Evolutionary conservation across 495 filamentous ascomycete species (phyloP).

Genomic region (Tuber brumale): DNA sequence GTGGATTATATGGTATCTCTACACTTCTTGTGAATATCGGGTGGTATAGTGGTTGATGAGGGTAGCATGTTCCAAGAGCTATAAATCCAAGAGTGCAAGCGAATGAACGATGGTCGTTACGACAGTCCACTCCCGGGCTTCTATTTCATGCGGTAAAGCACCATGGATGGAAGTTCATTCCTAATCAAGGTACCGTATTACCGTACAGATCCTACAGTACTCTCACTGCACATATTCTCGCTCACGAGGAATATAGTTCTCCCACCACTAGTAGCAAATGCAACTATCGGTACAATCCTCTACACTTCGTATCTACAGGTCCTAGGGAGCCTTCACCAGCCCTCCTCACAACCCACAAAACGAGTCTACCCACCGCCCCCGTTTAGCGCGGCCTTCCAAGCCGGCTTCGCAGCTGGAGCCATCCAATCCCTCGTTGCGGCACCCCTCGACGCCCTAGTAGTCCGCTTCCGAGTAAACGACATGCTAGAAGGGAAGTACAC

Average conservation of each 20-base stretch:
- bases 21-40: not conserved
- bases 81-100: constrained; percentile 57
- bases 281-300: constrained; percentile 73
- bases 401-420: constrained; percentile 69
- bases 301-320: constrained; percentile 84
- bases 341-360: constrained; percentile 60
- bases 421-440: constrained; percentile 76
- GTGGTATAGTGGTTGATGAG: not conserved
- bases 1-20: constrained; percentile 70
- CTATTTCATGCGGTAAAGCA: constrained; percentile 69
- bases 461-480: constrained; percentile 65
- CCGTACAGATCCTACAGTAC: not conserved
- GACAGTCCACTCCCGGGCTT: constrained; percentile 69
- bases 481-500: constrained; percentile 61
- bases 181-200: constrained; percentile 59
- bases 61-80: constrained; percentile 49
- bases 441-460: constrained; percentile 80
- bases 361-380: constrained; percentile 70
- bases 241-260: constrained; percentile 48
- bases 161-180: constrained; percentile 80
- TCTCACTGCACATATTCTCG: not conserved
- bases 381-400: constrained; percentile 59
- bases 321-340: constrained; percentile 64
- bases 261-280: constrained; percentile 78
- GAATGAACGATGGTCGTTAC: constrained; percentile 58